phyloP scores from a whole-genome alignment of 2,329 filamentous ascomycete genomes.

The Ophiocordyceps robertsii region DNA sequence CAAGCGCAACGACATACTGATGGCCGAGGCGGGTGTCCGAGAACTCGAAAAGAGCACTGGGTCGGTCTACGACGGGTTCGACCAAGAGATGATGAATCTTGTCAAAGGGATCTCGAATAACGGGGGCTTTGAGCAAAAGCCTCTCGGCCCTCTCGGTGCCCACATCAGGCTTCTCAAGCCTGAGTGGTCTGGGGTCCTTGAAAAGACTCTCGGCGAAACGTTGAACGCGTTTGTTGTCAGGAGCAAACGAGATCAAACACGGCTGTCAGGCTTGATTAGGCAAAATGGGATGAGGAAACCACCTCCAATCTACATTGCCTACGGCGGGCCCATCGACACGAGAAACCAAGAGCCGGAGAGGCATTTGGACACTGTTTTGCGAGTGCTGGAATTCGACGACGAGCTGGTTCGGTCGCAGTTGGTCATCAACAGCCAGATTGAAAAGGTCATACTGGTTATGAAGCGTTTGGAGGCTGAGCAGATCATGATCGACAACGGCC shows the following conservation, averaged over 20 bases:
- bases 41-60: conserved; percentile 43
- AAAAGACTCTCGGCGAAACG: conserved; percentile 56
- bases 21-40: conserved; percentile 29
- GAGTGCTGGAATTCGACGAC: conserved; percentile 71
- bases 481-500: conserved; percentile 50
- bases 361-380: conserved; percentile 63
- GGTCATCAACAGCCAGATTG: conserved; percentile 70
- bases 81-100: conserved; percentile 46
- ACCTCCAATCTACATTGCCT: conserved; percentile 25
- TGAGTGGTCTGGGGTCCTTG: conserved; percentile 72
- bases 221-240: conserved; percentile 73
- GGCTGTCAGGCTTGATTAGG: conserved; percentile 53
- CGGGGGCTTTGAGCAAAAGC: conserved; percentile 51
- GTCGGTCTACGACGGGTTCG: conserved; percentile 51
- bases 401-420: conserved; percentile 66
- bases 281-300: conserved; percentile 37
- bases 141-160: conserved; percentile 72
- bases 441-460: conserved; percentile 70
- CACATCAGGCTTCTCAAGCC: conserved; percentile 66
- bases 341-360: conserved; percentile 53
- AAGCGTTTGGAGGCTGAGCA: conserved; percentile 51
- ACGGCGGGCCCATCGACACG: conserved; percentile 21
- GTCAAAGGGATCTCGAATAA: conserved; percentile 59
- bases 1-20: conserved; percentile 41
- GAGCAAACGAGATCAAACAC: conserved; percentile 60